These are phyloP conservation scores for Fomes fomentarius DNA, from an alignment of 1,284 basidiomycete species.

Conservation along the genomic window DNA sequence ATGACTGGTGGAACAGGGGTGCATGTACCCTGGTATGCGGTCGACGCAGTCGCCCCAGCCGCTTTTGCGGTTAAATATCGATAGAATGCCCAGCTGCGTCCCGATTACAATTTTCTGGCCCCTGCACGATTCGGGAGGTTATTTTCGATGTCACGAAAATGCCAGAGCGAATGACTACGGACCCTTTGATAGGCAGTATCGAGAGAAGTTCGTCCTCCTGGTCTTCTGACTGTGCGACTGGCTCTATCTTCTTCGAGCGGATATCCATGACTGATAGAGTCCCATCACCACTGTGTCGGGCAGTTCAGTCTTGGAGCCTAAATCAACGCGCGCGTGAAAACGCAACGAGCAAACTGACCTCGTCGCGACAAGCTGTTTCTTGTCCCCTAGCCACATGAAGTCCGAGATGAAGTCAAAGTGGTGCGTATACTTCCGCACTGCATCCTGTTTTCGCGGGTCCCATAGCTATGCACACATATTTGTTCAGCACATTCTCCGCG, in stretches of 20 bases:
- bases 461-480: slow-evolving; percentile 70
- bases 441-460: slow-evolving; percentile 78
- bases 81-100: slow-evolving; percentile 89
- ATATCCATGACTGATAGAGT: slow-evolving; percentile 90
- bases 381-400: slow-evolving; percentile 85
- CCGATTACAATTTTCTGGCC: slow-evolving; percentile 86
- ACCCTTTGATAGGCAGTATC: slow-evolving; percentile 83
- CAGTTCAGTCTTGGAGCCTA: too few relatives aligned
- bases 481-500: too few relatives aligned
- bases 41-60: slow-evolving; percentile 96
- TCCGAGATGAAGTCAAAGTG: slow-evolving; percentile 97
- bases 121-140: too few relatives aligned
- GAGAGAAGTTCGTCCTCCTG: slow-evolving; percentile 95
- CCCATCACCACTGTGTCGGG: slow-evolving; percentile 88
- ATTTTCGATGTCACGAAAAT: too few relatives aligned
- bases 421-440: slow-evolving; percentile 75
- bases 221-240: slow-evolving; percentile 85
- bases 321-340: neutral
- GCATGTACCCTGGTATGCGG: slow-evolving; percentile 77
- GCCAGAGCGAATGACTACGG: slow-evolving; percentile 25
- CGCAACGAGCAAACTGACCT: slow-evolving; percentile 56
- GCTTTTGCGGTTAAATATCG: slow-evolving; percentile 84
- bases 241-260: slow-evolving; percentile 74
- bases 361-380: slow-evolving; percentile 83
- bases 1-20: neutral